Evolutionary conservation across 306 rosid species (phyloP).

Genomic region (Hippophae tibetana): DNA sequence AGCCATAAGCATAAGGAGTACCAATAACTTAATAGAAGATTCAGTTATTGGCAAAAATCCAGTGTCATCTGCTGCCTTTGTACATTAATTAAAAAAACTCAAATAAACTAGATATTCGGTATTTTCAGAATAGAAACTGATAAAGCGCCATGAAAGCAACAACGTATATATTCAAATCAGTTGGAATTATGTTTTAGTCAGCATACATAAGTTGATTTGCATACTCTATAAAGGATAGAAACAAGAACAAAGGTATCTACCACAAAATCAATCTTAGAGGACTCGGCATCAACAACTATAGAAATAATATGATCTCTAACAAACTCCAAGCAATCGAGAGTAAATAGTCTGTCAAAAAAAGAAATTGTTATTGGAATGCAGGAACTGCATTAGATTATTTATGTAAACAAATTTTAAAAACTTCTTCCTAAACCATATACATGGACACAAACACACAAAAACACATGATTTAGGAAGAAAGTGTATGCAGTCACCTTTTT

Average conservation of each 20-base stretch:
- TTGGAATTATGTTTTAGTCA: too few relatives aligned
- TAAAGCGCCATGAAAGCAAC: too few relatives aligned
- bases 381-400: not conserved
- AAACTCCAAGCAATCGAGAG: not conserved
- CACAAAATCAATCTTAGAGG: not conserved
- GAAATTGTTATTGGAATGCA: not conserved
- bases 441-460: not conserved
- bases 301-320: not conserved
- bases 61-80: not conserved
- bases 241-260: too few relatives aligned
- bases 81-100: not conserved
- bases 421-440: too few relatives aligned
- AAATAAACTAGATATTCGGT: not conserved
- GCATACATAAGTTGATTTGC: too few relatives aligned
- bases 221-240: too few relatives aligned
- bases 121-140: too few relatives aligned
- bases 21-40: constrained; percentile 4
- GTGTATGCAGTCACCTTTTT: constrained; percentile 49
- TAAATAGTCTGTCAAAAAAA: not conserved
- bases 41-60: not conserved
- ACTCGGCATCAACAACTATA: too few relatives aligned
- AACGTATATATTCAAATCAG: too few relatives aligned
- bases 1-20: constrained; percentile 8
- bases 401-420: too few relatives aligned
- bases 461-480: constrained; percentile 5